Evolutionary conservation across 2,329 filamentous ascomycete genomes (phyloP), one percentile per base, ranked within the genome.

Genomic region (Fusarium sp.): DNA sequence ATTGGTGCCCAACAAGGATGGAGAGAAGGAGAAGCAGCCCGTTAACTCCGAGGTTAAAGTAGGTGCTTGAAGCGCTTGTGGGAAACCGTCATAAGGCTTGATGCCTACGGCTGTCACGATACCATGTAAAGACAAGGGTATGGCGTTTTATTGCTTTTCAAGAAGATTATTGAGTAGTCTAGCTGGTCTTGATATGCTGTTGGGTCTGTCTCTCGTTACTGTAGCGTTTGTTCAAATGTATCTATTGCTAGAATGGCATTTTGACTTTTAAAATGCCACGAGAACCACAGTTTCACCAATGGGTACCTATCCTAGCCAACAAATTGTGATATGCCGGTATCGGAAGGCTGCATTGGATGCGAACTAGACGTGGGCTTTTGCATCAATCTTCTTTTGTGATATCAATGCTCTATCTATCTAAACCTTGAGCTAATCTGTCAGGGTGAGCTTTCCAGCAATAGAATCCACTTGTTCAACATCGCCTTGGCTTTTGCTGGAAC

Each of bases 1-100:
- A 8, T 75, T 89, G 42, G 79, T 73, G 76, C 62, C 61, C 3
- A 71, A 67, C 20, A 67, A 70, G 26, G 69, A 71, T 15, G 60
- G 34, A 5, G 74, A 68, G n/a, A 74, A 75, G 24, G 55, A 77
- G 52, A 75, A 75, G 48, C 68, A 78, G 50, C 62, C 65, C 7
- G 38, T 73, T 5, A 70, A 63, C 22, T 64, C 74, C 6, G 77
- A 73, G 52, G 77, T 79, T 20, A 69, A 73, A 32, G 77, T 79
- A 17, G 76, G 77, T 18, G 77, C 77, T 32, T 78, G 51, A 71
- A 58, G 22, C 26, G 28, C 18, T 38, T 38, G 59, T 26, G 26
- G 58, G 26, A 26, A 61, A 26, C 48, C 45, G 30, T 54, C 41
- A 52, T 45, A 20, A 24, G 56, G 38, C 42, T 42, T 30, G 42